Evolutionary conservation across 2,329 filamentous ascomycete genomes (phyloP).

Genomic region (Nigrospora oryzae): DNA sequence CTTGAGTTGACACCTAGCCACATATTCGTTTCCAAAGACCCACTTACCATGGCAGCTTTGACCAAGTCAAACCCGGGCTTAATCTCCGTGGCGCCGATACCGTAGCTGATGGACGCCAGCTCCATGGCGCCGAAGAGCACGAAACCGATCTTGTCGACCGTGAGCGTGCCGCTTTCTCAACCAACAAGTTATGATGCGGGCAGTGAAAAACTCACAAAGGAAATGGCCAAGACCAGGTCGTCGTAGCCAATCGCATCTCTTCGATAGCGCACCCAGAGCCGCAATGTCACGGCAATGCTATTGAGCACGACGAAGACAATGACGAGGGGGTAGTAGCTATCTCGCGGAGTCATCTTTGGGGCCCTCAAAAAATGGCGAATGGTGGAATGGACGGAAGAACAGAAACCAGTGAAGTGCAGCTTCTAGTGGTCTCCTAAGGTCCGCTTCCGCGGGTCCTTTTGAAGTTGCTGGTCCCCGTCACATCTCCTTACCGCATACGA

Average conservation of each 20-base stretch:
- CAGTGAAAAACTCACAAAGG: neutral
- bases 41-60: neutral
- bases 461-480: too few species aligned
- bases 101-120: neutral
- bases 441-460: too few species aligned
- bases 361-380: neutral
- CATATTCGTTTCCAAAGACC: too few species aligned
- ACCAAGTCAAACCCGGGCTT: neutral
- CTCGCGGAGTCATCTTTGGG: slow-evolving; percentile 2
- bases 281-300: slow-evolving; percentile 4
- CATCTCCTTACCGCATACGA: too few species aligned
- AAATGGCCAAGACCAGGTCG: neutral
- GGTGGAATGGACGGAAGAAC: too few species aligned
- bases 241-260: neutral
- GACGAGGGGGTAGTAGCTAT: slow-evolving; percentile 5
- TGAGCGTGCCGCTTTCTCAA: too few species aligned
- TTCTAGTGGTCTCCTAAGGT: too few species aligned
- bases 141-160: neutral
- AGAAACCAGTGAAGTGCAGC: too few species aligned
- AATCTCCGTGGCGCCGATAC: neutral
- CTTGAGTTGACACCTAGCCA: neutral
- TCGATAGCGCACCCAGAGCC: slow-evolving; percentile 3
- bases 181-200: too few species aligned
- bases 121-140: neutral
- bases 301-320: slow-evolving; percentile 5